A percentile compares a stretch with the other conserved stretches of the same genome.
phyloP scores from a whole-genome alignment of 139 green algal species.

The Parachlorella kessleri region DNA sequence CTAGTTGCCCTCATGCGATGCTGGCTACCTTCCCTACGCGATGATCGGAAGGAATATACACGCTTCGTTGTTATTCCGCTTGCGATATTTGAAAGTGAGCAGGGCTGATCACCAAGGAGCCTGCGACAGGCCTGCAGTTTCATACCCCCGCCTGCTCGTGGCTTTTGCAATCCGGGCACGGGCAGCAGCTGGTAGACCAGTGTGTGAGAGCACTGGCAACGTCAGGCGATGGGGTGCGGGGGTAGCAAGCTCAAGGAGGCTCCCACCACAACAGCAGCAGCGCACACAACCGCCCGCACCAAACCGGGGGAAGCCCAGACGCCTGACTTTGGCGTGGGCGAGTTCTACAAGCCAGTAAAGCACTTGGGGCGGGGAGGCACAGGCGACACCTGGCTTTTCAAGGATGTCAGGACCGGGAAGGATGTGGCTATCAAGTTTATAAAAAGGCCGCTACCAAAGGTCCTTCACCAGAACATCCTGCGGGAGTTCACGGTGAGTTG shows the following conservation, averaged over 20 bases:
- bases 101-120: no score
- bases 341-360: slow-evolving; percentile 31
- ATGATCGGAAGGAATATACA: no score
- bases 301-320: slow-evolving; percentile 2
- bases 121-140: no score
- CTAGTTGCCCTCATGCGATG: no score
- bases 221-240: slow-evolving; percentile 32
- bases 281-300: slow-evolving; percentile 13
- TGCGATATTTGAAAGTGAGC: no score
- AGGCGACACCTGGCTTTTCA: slow-evolving; percentile 76
- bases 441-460: slow-evolving; percentile 65
- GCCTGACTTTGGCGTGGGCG: slow-evolving; percentile 24
- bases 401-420: slow-evolving; percentile 44
- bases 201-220: no score
- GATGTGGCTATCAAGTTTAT: slow-evolving; percentile 77
- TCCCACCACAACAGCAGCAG: slow-evolving; percentile 16
- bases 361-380: slow-evolving; percentile 61
- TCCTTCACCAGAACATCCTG: slow-evolving; percentile 62
- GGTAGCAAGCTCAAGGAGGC: background rate
- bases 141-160: no score
- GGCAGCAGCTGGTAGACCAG: no score
- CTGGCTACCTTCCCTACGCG: no score
- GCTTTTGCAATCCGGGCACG: no score
- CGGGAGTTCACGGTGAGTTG: slow-evolving; percentile 59
- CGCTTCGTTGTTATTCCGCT: no score